Evolutionary conservation across 768 basidiomycete genomes (phyloP).

Genomic region (Russula ochroleuca): DNA sequence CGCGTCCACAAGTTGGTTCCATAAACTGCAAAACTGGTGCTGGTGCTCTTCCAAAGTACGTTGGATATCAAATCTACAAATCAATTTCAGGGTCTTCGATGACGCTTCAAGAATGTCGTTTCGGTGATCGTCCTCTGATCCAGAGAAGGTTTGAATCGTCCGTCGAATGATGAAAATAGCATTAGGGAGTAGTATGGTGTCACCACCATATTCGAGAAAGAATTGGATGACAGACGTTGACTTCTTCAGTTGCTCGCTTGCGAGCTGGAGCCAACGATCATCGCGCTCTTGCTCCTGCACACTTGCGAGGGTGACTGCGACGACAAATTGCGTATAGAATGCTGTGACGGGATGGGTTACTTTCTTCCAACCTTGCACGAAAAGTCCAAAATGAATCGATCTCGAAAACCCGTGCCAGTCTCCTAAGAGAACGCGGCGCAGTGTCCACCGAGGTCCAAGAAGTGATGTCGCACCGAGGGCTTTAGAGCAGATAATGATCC

Average conservation of each 20-base stretch:
- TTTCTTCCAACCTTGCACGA: neutral
- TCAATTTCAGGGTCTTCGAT: neutral
- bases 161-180: neutral
- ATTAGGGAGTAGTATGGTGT: neutral
- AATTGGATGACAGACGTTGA: neutral
- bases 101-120: neutral
- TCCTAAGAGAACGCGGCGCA: neutral
- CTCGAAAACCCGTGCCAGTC: conserved; percentile 6
- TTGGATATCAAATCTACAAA: neutral
- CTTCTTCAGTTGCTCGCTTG: neutral
- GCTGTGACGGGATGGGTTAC: neutral
- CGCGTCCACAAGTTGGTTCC: neutral
- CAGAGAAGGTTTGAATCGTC: neutral
- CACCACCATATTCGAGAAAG: neutral
- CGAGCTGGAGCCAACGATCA: conserved; percentile 6
- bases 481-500: neutral
- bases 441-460: neutral
- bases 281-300: neutral
- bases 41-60: neutral
- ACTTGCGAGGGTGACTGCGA: neutral
- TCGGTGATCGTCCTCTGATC: neutral
- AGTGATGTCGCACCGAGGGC: conserved; percentile 5
- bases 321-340: neutral
- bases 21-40: neutral
- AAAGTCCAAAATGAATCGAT: conserved; percentile 13